Base-by-base conservation (phyloP, 2,329 filamentous ascomycete species). In the Apiospora hydei region DNA sequence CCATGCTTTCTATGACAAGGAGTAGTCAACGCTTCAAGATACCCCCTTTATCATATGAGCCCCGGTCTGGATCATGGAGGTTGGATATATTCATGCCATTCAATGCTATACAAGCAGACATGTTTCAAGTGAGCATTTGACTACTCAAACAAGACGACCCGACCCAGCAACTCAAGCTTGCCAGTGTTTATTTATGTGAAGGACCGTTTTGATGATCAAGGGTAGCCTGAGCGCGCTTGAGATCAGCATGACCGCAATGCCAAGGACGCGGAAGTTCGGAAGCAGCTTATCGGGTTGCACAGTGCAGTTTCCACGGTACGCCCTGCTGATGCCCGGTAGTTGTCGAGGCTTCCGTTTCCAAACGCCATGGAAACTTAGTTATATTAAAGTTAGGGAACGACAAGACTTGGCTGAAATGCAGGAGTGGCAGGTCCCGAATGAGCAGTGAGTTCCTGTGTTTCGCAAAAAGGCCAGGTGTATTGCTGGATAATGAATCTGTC, bases 261-360 rank as follows among this genome's bases (percentile, higher is more conserved):
- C 57, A 38, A 64, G 57, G 18, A 41, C n/a, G 30, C 57, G 57
- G 57, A 64, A 64, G 57, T 64, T 64, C 57, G 57, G 57, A 64
- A 64, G 57, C 24, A 14, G 34, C 30, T n/a, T 41, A 64, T 64
- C 34, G 21, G 57, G 34, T 11, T 11, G 57, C 57, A 64, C 57
- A 64, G 57, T 64, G 57, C 57, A 41, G 41, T 41, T 21, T 11
- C n/a, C 34, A 64, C 57, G 57, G 57, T 64, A 61, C 53, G 53
- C 53, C 51, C 53, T 61, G 53, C 30, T 61, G 53, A 61, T 61
- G 2, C 46, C 46, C 10, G 41, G 41, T 21, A 5, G 30, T 14
- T 38, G 30, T 14, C 57, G n/a, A 41, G 8, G 10, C 57, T 38
- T 30, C 57, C 8, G 1, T 43, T 64, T 8, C 41, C 57, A 34